These are phyloP conservation scores for Chrysanthemum lavandulifolium DNA, from an alignment of 129 eudicot genomes.

Conservation along the genomic window DNA sequence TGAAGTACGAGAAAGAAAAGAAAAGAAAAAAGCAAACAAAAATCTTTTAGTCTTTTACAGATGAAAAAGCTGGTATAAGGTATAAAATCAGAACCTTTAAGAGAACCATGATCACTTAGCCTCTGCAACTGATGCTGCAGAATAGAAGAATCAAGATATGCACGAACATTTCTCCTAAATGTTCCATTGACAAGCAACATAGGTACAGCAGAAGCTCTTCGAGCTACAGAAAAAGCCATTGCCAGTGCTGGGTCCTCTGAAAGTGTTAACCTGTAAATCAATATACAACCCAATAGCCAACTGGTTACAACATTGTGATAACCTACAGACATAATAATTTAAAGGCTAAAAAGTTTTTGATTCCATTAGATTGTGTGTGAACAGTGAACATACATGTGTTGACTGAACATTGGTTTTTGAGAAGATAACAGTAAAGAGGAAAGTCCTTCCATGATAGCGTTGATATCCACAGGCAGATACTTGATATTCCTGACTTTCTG, in stretches of 20 bases:
- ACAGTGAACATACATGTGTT: conserved; percentile 59
- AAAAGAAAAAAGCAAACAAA: not conserved
- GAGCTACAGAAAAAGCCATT: conserved; percentile 95
- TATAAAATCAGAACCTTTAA: conserved; percentile 59
- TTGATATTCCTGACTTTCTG: conserved; percentile 69
- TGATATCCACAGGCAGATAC: conserved; percentile 74
- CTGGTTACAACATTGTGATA: not conserved
- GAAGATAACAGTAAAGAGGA: conserved; percentile 82
- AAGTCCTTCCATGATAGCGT: conserved; percentile 69
- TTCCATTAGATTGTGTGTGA: not conserved
- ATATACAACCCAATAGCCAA: not conserved
- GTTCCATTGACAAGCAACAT: conserved; percentile 91
- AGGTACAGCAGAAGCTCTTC: conserved; percentile 93
- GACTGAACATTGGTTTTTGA: conserved; percentile 81
- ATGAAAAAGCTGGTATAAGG: not conserved
- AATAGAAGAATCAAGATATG: conserved; percentile 89
- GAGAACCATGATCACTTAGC: conserved; percentile 67
- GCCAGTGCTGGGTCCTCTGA: conserved; percentile 96
- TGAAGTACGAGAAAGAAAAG: no score
- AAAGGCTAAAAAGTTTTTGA: not conserved
- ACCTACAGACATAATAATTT: conserved; percentile 4
- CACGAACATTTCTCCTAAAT: conserved; percentile 75
- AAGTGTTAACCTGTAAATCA: conserved; percentile 61
- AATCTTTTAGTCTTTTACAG: not conserved
- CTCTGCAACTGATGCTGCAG: conserved; percentile 94